Base-by-base conservation (phyloP, 495 filamentous ascomycete species). In the Parachaetomium inaequale region DNA sequence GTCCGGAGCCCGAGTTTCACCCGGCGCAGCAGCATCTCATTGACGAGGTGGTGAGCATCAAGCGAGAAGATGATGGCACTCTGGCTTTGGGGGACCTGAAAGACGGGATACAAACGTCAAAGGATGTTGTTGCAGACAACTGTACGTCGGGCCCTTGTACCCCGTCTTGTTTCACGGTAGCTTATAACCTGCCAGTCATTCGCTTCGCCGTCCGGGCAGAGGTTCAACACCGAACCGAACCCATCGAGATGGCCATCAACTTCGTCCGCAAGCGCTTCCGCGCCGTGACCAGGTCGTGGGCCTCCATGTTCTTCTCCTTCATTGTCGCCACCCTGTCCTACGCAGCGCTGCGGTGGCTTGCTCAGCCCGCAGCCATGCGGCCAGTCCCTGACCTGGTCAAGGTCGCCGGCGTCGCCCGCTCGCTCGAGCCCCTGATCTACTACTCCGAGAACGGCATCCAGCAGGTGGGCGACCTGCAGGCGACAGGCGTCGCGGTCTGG, bases 401-500 rank as follows among this genome's bases (percentile, higher is more conserved):
- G 73, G 88, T 95, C 29, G 92, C 92, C 5, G 84, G 88, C 52
- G 83, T 96, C 56, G 92, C 92, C 54, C 88, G 88, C 67, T 89
- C 89, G 3, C 93, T 96, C 68, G 92, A 96, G 69, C 92, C 92
- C 1, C 76, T 96, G 29, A 94, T 96, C 43, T 91, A 91, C 76
- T 95, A 92, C 70, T 95, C 92, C 0, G 91, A 96, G 65, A 88
- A 92, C 71, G 91, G 90, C 15, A 85, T 89, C 29, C 84, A 87
- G 60, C 91, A 96, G 70, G 89, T 96, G 23, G 86, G 85, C 36
- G 89, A 92, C 40, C 78, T 96, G 14, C 91, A 95, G 71, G 91
- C 94, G 46, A 94, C 91, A 0, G 88, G 91, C 36, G 86, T 95
- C 7, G 92, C 92, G 0, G 92, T 96, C 21, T 94, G 91, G 89